phyloP scores from a whole-genome alignment of 2,329 filamentous ascomycete genomes.

The Penicillium sp. region DNA sequence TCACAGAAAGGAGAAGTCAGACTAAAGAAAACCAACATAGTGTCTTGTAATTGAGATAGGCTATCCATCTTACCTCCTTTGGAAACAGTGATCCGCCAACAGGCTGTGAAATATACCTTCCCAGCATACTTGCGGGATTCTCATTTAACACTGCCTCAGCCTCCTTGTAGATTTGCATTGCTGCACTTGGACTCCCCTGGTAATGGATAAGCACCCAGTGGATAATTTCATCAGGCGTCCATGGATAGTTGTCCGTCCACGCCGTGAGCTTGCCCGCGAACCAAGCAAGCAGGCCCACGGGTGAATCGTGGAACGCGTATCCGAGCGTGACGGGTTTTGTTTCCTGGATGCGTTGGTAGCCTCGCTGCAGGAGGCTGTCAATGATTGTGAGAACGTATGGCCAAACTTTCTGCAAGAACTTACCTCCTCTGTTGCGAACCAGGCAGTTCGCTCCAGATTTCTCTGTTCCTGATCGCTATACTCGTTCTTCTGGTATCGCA shows the following conservation, averaged over 20 bases:
- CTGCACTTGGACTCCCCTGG: neutral
- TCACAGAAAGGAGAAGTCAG: too few species aligned
- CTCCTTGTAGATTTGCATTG: neutral
- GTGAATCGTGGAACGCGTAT: conserved; percentile 31
- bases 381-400: too few species aligned
- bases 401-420: too few species aligned
- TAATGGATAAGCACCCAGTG: neutral
- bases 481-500: neutral
- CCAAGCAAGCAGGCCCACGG: conserved; percentile 35
- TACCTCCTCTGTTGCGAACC: conserved; percentile 12
- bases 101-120: neutral
- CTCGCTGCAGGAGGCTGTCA: too few species aligned
- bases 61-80: conserved; percentile 1
- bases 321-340: conserved; percentile 30
- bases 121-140: neutral
- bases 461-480: neutral
- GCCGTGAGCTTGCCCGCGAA: conserved; percentile 30
- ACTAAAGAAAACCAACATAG: too few species aligned
- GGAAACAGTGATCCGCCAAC: neutral
- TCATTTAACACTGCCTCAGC: neutral
- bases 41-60: too few species aligned
- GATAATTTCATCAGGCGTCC: neutral
- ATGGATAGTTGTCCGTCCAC: conserved; percentile 5
- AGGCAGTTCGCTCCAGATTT: conserved; percentile 4
- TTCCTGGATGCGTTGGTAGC: conserved; percentile 20